phyloP scores from a whole-genome alignment of 257 asterid genomes.

The Cinchona pubescens region DNA sequence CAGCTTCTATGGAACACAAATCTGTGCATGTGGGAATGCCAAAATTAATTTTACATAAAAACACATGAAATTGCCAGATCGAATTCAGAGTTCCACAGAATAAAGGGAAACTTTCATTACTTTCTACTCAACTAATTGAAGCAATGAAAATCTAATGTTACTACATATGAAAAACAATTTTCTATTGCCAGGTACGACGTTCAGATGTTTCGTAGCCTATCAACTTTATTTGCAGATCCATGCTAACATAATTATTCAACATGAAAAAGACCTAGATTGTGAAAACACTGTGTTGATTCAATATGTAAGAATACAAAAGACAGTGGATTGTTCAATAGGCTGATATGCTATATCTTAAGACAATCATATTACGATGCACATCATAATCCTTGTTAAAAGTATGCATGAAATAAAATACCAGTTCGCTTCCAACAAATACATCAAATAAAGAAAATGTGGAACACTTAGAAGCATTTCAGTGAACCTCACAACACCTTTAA shows the following conservation, averaged over 20 bases:
- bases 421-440: not conserved
- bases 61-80: not conserved
- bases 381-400: not conserved
- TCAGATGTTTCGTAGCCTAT: not conserved
- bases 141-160: not conserved
- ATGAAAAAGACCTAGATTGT: not conserved
- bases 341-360: not conserved
- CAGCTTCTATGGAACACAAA: not conserved
- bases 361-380: not conserved
- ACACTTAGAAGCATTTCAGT: slow-evolving; percentile 13
- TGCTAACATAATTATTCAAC: not conserved
- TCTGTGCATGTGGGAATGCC: not conserved
- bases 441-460: not conserved
- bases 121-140: not conserved
- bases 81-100: not conserved
- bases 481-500: slow-evolving; percentile 54
- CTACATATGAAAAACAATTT: not conserved
- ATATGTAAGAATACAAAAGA: slow-evolving; percentile 4
- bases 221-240: not conserved
- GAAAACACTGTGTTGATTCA: not conserved
- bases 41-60: not conserved
- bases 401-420: not conserved
- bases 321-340: not conserved
- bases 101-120: not conserved
- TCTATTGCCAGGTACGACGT: not conserved